A percentile compares a stretch with the other conserved stretches of the same genome.
These are phyloP conservation scores for Malassezia nana DNA, from an alignment of 1,284 basidiomycete species.

Conservation along the genomic window DNA sequence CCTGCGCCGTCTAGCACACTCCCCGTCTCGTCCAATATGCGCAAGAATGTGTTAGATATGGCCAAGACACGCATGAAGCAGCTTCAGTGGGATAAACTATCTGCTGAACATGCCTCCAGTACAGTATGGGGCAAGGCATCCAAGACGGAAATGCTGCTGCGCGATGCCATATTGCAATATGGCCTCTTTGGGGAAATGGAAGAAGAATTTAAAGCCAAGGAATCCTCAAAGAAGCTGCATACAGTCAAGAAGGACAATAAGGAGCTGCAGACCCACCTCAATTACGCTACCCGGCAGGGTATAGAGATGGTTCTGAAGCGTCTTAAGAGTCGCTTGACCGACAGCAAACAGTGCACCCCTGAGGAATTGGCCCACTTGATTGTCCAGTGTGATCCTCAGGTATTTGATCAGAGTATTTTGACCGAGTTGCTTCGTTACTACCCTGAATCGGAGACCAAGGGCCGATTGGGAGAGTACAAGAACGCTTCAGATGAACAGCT, in stretches of 20 bases:
- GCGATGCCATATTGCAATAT: constrained; percentile 27
- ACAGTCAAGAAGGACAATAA: constrained; percentile 49
- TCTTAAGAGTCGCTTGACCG: constrained; percentile 23
- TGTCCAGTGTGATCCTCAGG: constrained; percentile 42
- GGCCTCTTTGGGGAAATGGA: constrained; percentile 95
- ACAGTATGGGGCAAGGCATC: constrained; percentile 41
- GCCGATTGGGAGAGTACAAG: constrained; percentile 56
- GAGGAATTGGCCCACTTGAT: constrained; percentile 47
- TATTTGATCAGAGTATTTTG: constrained; percentile 44
- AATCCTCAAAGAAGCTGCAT: constrained; percentile 55
- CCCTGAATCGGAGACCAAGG: constrained; percentile 47
- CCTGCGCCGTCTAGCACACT: constrained; percentile 30
- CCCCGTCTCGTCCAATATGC: constrained; percentile 52
- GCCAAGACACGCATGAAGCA: constrained; percentile 92
- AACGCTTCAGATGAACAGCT: constrained; percentile 80
- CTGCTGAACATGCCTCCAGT: constrained; percentile 44
- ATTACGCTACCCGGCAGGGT: constrained; percentile 31
- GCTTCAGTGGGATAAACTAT: constrained; percentile 86
- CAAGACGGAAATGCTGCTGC: constrained; percentile 28
- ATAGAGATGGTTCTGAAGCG: constrained; percentile 33
- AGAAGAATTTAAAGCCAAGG: constrained; percentile 94
- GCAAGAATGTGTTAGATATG: constrained; percentile 76
- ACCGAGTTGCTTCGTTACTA: constrained; percentile 45
- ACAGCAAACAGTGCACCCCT: constrained; percentile 41
- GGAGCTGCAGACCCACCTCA: constrained; percentile 46